Conservation (phyloP, 805 yeast genomes). For the Ogataea zsoltii region DNA sequence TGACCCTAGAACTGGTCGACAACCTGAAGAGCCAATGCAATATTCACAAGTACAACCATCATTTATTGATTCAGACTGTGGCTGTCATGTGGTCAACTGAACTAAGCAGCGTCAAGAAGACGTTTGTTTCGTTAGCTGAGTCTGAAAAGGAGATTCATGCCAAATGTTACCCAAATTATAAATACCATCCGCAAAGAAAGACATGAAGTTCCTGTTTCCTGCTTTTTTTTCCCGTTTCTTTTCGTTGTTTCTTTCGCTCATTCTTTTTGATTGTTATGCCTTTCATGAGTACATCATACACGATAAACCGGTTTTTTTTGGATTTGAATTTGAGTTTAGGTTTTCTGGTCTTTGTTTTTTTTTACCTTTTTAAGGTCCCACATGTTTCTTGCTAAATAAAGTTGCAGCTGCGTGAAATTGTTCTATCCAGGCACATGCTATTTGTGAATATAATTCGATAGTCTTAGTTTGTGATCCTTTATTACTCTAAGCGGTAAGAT, state of each 20-base stretch:
- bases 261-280: background rate
- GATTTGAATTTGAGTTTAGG: background rate
- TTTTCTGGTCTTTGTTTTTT: too few species aligned
- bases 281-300: background rate
- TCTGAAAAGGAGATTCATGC: conserved; percentile 44
- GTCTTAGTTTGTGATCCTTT: too few species aligned
- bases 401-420: background rate
- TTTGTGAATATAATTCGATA: background rate
- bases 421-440: background rate
- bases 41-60: conserved; percentile 40
- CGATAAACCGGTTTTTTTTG: conserved; percentile 1
- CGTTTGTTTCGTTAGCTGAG: conserved; percentile 39
- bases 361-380: background rate
- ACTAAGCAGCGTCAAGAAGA: conserved; percentile 34
- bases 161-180: conserved; percentile 44
- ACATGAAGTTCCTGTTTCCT: background rate
- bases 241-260: background rate
- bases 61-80: conserved; percentile 41
- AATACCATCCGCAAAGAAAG: conserved; percentile 42
- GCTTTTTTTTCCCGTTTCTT: background rate
- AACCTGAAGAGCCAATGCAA: conserved; percentile 16
- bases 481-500: too few species aligned
- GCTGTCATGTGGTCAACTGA: conserved; percentile 50
- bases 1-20: conserved; percentile 7
- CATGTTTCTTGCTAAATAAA: conserved; percentile 1